Evolutionary conservation across 306 rosid genomes (phyloP).

Genomic region (Cucumis hystrix): DNA sequence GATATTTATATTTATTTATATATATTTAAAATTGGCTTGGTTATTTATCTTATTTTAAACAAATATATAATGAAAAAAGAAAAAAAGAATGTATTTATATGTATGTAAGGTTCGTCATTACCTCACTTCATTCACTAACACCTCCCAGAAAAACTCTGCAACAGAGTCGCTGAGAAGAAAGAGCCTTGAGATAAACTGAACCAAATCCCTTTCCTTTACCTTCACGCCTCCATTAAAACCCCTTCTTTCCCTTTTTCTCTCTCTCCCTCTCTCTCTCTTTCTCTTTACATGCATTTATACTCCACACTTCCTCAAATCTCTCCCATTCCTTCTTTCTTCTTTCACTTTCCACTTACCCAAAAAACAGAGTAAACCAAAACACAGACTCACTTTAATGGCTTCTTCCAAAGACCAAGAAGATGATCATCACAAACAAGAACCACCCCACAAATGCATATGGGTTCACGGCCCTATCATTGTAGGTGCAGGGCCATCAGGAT

Average conservation of each 20-base stretch:
- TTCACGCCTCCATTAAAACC: constrained; percentile 55
- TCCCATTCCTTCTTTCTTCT: background rate
- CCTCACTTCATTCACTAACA: constrained; percentile 3
- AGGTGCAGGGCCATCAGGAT: constrained; percentile 96
- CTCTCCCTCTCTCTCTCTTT: background rate
- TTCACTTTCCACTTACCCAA: background rate
- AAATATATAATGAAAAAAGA: background rate
- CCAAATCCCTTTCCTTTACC: constrained; percentile 56
- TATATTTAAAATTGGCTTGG: no score
- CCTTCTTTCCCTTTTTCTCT: background rate
- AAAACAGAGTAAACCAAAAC: background rate
- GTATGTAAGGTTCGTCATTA: background rate
- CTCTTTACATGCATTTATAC: constrained; percentile 15
- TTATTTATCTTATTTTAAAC: no score
- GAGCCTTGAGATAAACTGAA: constrained; percentile 46
- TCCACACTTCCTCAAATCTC: constrained; percentile 6
- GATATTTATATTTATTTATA: no score
- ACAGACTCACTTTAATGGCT: constrained; percentile 26
- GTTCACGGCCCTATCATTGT: constrained; percentile 66
- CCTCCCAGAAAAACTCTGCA: background rate
- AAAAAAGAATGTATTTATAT: background rate
- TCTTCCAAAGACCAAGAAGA: constrained; percentile 27
- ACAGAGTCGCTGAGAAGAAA: constrained; percentile 22
- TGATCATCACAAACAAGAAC: constrained; percentile 2
- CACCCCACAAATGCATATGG: constrained; percentile 12